These are phyloP conservation scores for Hygrocybe punicea DNA, from an alignment of 768 basidiomycete genomes.

Conservation along the genomic window DNA sequence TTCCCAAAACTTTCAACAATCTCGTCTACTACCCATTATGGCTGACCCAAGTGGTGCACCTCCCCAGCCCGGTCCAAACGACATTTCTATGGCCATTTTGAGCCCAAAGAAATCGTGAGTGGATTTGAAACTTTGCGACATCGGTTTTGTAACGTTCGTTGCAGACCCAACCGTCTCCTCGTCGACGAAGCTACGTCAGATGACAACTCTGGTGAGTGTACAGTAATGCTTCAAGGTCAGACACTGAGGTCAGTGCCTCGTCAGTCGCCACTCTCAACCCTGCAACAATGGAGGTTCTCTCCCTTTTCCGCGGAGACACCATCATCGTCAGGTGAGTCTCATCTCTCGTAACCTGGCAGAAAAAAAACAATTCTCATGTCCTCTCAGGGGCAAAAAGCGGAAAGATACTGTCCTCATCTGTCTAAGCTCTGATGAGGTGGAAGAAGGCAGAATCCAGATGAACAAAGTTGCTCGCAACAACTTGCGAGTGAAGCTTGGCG, in stretches of 20 bases:
- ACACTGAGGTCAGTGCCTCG: conserved; percentile 15
- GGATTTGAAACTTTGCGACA: conserved; percentile 4
- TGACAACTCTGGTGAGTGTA: conserved; percentile 83
- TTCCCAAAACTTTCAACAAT: conserved; percentile 16
- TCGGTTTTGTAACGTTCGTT: conserved; percentile 21
- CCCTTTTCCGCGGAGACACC: conserved; percentile 95
- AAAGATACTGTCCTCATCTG: conserved; percentile 97
- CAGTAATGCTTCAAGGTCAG: not conserved
- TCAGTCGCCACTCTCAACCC: conserved; percentile 95
- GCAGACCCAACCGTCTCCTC: conserved; percentile 93
- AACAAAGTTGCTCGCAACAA: conserved; percentile 99
- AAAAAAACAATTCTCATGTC: conserved; percentile 2
- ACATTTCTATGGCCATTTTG: conserved; percentile 91
- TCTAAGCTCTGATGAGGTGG: conserved; percentile 91
- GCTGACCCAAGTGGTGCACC: conserved; percentile 83
- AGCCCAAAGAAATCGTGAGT: conserved; percentile 97
- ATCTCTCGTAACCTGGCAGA: not conserved
- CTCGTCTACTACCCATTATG: conserved; percentile 38
- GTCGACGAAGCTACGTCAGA: conserved; percentile 93
- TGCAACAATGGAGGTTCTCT: conserved; percentile 90
- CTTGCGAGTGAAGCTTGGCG: conserved; percentile 93
- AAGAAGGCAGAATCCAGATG: conserved; percentile 96
- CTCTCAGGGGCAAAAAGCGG: conserved; percentile 87
- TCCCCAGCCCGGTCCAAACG: conserved; percentile 82
- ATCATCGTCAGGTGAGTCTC: conserved; percentile 80